Percentiles rank a stretch among this genome's conserved stretches.
Conservation (phyloP, 2,329 filamentous ascomycete genomes). For the Stachybotrys chartarum region DNA sequence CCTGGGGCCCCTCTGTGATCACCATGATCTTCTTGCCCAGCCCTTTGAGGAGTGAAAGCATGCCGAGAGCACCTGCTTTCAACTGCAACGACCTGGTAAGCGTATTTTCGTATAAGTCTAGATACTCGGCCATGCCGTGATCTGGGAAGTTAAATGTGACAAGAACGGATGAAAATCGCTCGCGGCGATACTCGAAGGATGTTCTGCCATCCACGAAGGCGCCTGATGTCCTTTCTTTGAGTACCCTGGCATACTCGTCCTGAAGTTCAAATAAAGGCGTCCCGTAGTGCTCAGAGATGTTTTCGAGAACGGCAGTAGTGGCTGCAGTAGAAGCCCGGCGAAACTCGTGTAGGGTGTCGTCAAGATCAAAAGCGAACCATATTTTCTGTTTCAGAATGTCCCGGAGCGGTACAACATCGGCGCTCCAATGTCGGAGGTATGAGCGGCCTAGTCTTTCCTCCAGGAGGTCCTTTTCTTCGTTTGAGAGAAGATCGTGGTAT, state of each 20-base stretch:
- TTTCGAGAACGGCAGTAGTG: constrained; percentile 20
- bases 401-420: constrained; percentile 1
- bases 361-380: constrained; percentile 41
- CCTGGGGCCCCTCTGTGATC: constrained; percentile 39
- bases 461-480: background rate
- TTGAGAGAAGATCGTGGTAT: background rate
- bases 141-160: constrained; percentile 13
- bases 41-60: constrained; percentile 24
- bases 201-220: constrained; percentile 37
- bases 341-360: constrained; percentile 41
- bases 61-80: constrained; percentile 26
- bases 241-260: constrained; percentile 22
- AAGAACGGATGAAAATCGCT: constrained; percentile 28
- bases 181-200: constrained; percentile 33
- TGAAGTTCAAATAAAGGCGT: constrained; percentile 7
- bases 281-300: constrained; percentile 14
- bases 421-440: background rate
- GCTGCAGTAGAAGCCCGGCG: constrained; percentile 30
- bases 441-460: background rate
- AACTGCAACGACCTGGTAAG: constrained; percentile 20
- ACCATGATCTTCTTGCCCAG: constrained; percentile 31
- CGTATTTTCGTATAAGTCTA: constrained; percentile 20
- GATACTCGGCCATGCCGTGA: constrained; percentile 12
- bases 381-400: constrained; percentile 10
- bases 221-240: constrained; percentile 23